Conservation (phyloP, 2,329 filamentous ascomycete species). For the Penicillium oxalicum region DNA sequence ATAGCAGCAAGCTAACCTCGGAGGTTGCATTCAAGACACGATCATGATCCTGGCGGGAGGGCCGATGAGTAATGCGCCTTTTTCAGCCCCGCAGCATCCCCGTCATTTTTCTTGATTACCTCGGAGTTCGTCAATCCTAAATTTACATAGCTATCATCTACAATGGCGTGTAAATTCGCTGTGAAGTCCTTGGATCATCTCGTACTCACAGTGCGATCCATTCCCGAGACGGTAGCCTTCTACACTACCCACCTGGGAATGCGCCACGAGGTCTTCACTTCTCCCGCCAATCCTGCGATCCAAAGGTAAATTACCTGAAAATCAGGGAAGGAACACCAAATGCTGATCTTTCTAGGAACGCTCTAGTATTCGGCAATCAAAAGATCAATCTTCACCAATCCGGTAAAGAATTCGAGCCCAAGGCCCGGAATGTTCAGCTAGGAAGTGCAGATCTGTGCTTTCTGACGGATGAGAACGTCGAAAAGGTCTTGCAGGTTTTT, state of each 20-base stretch:
- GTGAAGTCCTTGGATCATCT: slow-evolving; percentile 54
- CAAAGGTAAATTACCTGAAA: slow-evolving; percentile 13
- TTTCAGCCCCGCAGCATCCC: background rate
- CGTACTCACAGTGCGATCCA: slow-evolving; percentile 52
- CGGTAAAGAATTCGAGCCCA: slow-evolving; percentile 56
- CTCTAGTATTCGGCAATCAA: slow-evolving; percentile 52
- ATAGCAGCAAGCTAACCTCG: background rate
- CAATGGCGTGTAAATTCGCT: slow-evolving; percentile 16
- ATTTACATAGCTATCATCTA: background rate
- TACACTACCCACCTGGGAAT: slow-evolving; percentile 55
- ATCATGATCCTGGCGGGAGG: background rate
- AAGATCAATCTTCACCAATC: slow-evolving; percentile 58
- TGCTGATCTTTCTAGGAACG: slow-evolving; percentile 37
- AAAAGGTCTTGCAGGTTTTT: slow-evolving; percentile 37
- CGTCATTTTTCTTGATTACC: background rate
- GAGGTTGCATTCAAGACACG: background rate
- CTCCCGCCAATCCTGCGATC: slow-evolving; percentile 31
- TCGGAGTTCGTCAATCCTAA: background rate
- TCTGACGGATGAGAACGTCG: slow-evolving; percentile 48
- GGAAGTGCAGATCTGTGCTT: slow-evolving; percentile 59
- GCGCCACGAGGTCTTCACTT: slow-evolving; percentile 48
- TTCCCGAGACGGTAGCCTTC: slow-evolving; percentile 48
- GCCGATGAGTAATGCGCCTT: slow-evolving; percentile 1
- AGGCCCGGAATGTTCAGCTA: slow-evolving; percentile 48
- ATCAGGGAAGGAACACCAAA: background rate